A percentile compares a stretch with the other conserved stretches of the same genome.
phyloP scores from a whole-genome alignment of 768 basidiomycete species.

The Russula lepida region DNA sequence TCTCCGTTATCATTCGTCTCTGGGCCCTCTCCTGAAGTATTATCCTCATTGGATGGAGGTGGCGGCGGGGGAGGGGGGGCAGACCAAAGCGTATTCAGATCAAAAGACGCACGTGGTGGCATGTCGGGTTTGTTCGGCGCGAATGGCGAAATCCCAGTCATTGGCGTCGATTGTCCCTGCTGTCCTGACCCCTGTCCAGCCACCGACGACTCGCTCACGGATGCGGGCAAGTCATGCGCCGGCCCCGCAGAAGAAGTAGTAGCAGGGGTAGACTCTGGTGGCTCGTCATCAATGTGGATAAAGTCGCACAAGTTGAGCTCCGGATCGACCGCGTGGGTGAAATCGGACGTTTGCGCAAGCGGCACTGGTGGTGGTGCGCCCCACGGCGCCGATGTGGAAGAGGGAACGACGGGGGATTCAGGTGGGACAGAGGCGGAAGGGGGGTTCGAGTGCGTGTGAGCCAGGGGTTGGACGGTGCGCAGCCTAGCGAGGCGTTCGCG shows the following conservation, averaged over 20 bases:
- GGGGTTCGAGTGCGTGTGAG: slow-evolving; percentile 25
- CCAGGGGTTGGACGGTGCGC: slow-evolving; percentile 30
- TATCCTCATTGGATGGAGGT: slow-evolving; percentile 10
- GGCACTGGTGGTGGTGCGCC: slow-evolving; percentile 49
- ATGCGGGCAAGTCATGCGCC: not conserved
- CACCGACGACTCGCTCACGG: slow-evolving; percentile 19
- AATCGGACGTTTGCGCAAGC: slow-evolving; percentile 40
- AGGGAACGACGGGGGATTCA: slow-evolving; percentile 53
- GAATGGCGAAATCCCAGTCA: slow-evolving; percentile 30
- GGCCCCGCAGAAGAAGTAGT: not conserved
- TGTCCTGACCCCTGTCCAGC: not conserved
- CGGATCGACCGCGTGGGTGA: slow-evolving; percentile 16
- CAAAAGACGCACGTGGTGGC: slow-evolving; percentile 49
- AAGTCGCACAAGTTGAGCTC: slow-evolving; percentile 22
- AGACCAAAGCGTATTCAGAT: slow-evolving; percentile 70
- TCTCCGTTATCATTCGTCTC: not conserved
- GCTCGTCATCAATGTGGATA: slow-evolving; percentile 22
- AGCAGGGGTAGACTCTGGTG: slow-evolving; percentile 16
- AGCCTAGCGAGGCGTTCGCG: slow-evolving; percentile 60
- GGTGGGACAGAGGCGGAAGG: slow-evolving; percentile 49
- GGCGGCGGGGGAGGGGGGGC: slow-evolving; percentile 26
- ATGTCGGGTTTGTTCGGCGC: slow-evolving; percentile 35
- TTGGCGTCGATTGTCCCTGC: slow-evolving; percentile 19
- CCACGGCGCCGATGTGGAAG: slow-evolving; percentile 35
- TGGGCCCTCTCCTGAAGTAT: slow-evolving; percentile 27